Evolutionary conservation across 73 alveolate species (phyloP), one percentile per base, ranked within the genome.

Genomic region (Paramecium pentaurelia): DNA sequence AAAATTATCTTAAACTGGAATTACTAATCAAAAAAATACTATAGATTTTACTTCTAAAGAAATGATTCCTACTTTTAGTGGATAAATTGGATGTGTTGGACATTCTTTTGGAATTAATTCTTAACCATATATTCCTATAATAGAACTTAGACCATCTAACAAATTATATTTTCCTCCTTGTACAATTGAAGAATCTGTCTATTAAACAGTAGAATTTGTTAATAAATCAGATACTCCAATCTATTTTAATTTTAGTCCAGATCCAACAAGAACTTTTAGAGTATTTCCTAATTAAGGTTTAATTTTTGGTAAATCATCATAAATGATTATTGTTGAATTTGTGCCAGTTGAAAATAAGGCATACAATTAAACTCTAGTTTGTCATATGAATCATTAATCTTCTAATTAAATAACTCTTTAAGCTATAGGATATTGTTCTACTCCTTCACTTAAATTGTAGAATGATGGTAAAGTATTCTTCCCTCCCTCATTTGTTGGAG

Each of bases 151-250:
- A 16, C 99, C 99, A n/a, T 88, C 96, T 59, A 96, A 97, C 83
- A 96, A 97, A 92, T 96, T 98, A 4, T 93, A 77, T 54, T 98
- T 98, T 95, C 98, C 99, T 10, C 97, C 99, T 27, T 97, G 99
- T 68, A 96, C 99, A 44, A 95, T 96, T 12, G 96, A 97, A 58
- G 99, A 98, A 83, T 96, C 99, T 1, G 95, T 96, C 54, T 98
- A 98, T 92, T 97, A 98, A 93, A 98, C 98, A 28, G 93, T 98
- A 58, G 95, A 97, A 93, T 97, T 98, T 20, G 89, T 84, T 60
- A 98, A 98, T 92, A 97, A 97, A 60, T 88, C 98, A 77, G 99
- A 98, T 77, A 98, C 99, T 28, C 99, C 99, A 58, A 95, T 96
- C 12, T 98, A 89, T 93, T 98, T 87, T 92, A 96, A 97, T 77